Percentiles rank a stretch among this genome's conserved stretches.
Conservation (phyloP, 2,329 filamentous ascomycete genomes). For the Fusarium tanahbumbuense region DNA sequence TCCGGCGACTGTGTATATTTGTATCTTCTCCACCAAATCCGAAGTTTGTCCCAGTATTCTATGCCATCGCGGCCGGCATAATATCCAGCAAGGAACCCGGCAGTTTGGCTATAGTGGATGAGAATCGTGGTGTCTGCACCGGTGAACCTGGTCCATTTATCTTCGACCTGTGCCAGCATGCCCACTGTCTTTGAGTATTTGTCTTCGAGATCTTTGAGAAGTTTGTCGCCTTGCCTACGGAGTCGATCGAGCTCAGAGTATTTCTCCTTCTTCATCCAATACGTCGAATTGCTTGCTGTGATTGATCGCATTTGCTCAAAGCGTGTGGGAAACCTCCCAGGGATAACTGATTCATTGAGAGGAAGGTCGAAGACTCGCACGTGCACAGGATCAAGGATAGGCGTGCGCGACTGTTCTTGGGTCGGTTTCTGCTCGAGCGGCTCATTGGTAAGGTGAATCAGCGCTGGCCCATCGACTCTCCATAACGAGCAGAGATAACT, state of each 20-base stretch:
- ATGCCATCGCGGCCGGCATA: no score
- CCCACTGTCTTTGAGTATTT: neutral
- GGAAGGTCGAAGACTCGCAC: constrained; percentile 3
- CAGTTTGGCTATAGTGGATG: no score
- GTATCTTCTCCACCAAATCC: fast-evolving
- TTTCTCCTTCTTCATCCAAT: neutral
- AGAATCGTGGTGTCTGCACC: no score
- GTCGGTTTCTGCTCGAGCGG: fast-evolving
- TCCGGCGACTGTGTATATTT: no score
- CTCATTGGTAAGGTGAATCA: neutral
- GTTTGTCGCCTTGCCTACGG: neutral
- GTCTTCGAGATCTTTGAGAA: neutral
- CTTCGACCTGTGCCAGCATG: neutral
- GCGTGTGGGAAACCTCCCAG: neutral
- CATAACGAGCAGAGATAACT: neutral
- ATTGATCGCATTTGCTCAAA: constrained; percentile 5
- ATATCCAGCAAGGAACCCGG: no score
- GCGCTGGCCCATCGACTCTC: neutral
- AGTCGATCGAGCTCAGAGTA: neutral
- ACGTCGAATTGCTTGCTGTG: neutral
- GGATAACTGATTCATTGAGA: neutral
- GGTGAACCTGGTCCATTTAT: neutral
- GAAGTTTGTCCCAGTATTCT: no score
- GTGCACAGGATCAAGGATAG: neutral
- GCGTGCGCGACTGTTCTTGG: fast-evolving